These are phyloP conservation scores for Penicillium sp. DNA, from an alignment of 2,329 filamentous ascomycete species.

Conservation along the genomic window DNA sequence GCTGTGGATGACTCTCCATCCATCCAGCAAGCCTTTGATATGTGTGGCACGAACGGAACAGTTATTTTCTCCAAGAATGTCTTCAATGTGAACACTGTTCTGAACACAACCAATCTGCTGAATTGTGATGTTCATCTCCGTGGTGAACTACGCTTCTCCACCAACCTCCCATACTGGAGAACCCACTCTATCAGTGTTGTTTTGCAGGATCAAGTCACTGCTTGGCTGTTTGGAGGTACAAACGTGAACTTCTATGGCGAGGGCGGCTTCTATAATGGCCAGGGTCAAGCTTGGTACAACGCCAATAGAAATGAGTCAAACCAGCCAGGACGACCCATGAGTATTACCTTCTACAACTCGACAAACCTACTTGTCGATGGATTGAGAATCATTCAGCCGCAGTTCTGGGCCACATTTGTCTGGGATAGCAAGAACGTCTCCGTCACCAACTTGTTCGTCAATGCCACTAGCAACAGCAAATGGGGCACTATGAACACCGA, in stretches of 20 bases:
- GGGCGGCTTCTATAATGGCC: conserved; percentile 40
- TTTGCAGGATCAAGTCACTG: conserved; percentile 58
- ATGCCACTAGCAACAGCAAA: conserved; percentile 47
- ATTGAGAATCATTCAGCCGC: conserved; percentile 50
- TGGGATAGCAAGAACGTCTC: conserved; percentile 53
- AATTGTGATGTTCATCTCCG: conserved; percentile 31
- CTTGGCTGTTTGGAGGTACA: conserved; percentile 58
- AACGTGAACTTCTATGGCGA: conserved; percentile 53
- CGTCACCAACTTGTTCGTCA: conserved; percentile 56
- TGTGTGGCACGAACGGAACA: conserved; percentile 30
- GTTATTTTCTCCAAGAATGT: conserved; percentile 27
- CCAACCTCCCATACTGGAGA: conserved; percentile 55
- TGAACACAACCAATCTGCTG: conserved; percentile 23
- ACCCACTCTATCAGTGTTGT: conserved; percentile 52
- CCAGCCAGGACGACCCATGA: conserved; percentile 52
- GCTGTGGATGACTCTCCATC: conserved; percentile 24
- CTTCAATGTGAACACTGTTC: conserved; percentile 19
- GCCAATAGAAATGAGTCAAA: conserved; percentile 55
- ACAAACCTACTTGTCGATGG: conserved; percentile 52
- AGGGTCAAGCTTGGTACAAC: conserved; percentile 42
- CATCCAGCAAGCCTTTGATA: conserved; percentile 27
- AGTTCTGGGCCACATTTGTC: conserved; percentile 54
- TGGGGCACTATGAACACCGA: conserved; percentile 54
- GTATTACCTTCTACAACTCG: conserved; percentile 53
- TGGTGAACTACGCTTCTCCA: conserved; percentile 40